Base-by-base conservation (phyloP, 345 rosid species). In the Aquilaria yunnanensis region DNA sequence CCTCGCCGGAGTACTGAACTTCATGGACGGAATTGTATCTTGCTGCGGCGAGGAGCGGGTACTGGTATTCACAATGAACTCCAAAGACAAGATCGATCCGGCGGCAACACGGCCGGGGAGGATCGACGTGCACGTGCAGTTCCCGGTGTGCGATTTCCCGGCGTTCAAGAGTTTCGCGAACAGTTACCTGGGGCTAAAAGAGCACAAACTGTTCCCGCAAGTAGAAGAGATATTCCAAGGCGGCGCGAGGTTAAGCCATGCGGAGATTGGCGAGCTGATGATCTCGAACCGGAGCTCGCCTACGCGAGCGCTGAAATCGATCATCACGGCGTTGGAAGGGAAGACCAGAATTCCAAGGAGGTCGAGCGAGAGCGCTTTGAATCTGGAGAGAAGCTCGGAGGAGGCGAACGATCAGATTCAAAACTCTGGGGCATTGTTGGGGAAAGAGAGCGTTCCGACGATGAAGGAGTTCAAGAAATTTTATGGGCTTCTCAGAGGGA, bases 21-120 rank as follows among this genome's bases (percentile, higher is more conserved):
- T 84, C 83, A 82, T 84, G 94, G 94, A 87, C 47, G 94, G 88
- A 63, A 69, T 84, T 64, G 12, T 78, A 16, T 82, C 82, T 16
- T 74, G 81, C 37, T 82, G 89, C 49, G 83, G 81, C 2, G 88
- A 84, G 65, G 88, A 84, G 55, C 71, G 81, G 32, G 61, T 82
- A 41, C 72, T 87, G 86, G 90, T 84, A 0, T 84, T 82, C 70
- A 87, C 90, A 6, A 74, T 77, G 86, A 82, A 57, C 51, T 58
- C 41, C 32, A 77, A 77, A 53, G 82, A 78, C 10, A 69, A 67
- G 30, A 56, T 78, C 5, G 82, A 83, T 64, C 65, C 59, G 50
- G 74, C 74, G 47, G 66, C 74, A n/a, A 64, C 75, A 32, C 64
- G 88, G 64, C 86, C 86, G 3, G 90, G 94, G n/a, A 78, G 88